Evolutionary conservation across 176 grass and related monocot species (phyloP), one percentile per base, ranked within the genome.

Genomic region (Carex myosuroides): DNA sequence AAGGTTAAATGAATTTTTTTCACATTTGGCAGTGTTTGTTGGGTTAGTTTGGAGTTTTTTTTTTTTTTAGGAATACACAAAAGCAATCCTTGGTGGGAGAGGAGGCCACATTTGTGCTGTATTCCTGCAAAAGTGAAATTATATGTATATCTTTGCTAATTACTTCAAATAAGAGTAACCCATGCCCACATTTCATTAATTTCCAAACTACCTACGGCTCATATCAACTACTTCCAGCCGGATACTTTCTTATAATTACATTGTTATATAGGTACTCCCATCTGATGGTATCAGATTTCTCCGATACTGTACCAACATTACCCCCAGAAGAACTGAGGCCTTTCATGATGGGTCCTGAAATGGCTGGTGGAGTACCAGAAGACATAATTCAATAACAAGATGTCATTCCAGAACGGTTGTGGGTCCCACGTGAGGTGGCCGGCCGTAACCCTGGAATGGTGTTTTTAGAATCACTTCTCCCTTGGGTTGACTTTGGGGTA

Each of bases 241-340:
- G 68, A 21, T 79, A 65, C 26, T 33, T 63, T 35, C 6, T 85
- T 67, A 60, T 90, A 85, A 92, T 24, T 85, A 53, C 1, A 58
- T 41, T 8, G 80, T 89, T 89, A 79, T 89, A 79, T 85, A 99
- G 96, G 87, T 99, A 99, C 70, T 92, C 91, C 54, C 91, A 99
- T 92, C 85, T 99, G 70, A 92, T 95, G 90, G 93, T 92, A 76
- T 99, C 96, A 48, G 96, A 99, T 72, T 99, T 99, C 88, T 93
- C 93, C 6, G 96, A 99, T 67, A 89, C 87, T 83, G 88, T 90
- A 63, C 93, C 91, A 1, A 92, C 96, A 33, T 80, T 99, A 56
- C 96, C 96, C 61, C 93, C 93, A 18, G 96, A 99, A 86, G 96
- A 95, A 88, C 84, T 99, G 59, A 83, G 89, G 18, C 93, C 89